phyloP scores from a whole-genome alignment of 768 basidiomycete species.

The Chlorophyllum brunneum region DNA sequence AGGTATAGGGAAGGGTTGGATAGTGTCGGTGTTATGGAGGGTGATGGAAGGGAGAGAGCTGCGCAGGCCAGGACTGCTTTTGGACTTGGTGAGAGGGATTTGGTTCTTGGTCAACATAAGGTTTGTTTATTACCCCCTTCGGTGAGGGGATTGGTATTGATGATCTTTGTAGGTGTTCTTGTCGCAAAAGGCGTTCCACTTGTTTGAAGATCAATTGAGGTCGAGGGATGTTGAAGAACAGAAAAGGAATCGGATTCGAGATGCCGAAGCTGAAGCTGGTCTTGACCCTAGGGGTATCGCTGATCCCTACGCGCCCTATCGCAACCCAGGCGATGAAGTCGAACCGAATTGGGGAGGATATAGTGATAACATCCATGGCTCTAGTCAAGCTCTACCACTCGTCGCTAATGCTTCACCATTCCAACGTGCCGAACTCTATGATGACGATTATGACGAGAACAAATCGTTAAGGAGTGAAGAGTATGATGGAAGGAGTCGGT shows the following conservation, averaged over 20 bases:
- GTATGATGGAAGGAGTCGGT: constrained; percentile 73
- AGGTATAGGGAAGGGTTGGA: constrained; percentile 72
- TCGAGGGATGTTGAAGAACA: constrained; percentile 82
- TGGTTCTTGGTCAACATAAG: constrained; percentile 82
- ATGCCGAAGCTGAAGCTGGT: constrained; percentile 71
- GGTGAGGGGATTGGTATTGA: constrained; percentile 4
- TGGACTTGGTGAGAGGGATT: constrained; percentile 60
- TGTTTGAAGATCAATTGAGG: constrained; percentile 84
- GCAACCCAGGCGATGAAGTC: constrained; percentile 45
- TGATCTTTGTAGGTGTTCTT: constrained; percentile 69
- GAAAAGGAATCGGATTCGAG: constrained; percentile 73
- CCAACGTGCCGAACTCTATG: constrained; percentile 71
- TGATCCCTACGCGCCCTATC: constrained; percentile 81
- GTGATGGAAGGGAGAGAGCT: constrained; percentile 54
- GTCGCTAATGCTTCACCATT: constrained; percentile 81
- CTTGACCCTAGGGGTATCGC: constrained; percentile 49
- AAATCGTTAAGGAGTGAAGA: constrained; percentile 75
- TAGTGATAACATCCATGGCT: constrained; percentile 51
- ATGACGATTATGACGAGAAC: constrained; percentile 76
- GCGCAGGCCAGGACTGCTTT: constrained; percentile 55
- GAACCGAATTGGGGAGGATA: constrained; percentile 32
- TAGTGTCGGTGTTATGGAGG: constrained; percentile 53
- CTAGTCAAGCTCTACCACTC: constrained; percentile 76
- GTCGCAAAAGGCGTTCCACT: constrained; percentile 80
- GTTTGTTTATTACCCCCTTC: constrained; percentile 37